phyloP scores from a whole-genome alignment of 768 basidiomycete genomes.

The Cystobasidium onofrii region DNA sequence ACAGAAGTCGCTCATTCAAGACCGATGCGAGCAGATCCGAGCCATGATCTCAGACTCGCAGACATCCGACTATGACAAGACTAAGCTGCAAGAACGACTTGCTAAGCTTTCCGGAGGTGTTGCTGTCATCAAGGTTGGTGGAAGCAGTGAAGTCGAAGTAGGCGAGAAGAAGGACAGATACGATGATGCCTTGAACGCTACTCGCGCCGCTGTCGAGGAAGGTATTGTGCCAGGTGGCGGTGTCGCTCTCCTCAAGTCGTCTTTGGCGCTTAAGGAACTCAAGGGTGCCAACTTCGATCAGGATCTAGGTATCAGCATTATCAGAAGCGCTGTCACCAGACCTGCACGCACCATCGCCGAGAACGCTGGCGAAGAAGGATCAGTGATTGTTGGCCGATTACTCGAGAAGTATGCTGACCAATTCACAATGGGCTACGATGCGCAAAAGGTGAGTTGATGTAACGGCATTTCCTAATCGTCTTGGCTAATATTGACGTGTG shows the following conservation, averaged over 20 bases:
- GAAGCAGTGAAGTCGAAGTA: slow-evolving; percentile 86
- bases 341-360: slow-evolving; percentile 80
- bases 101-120: slow-evolving; percentile 95
- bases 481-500: background rate
- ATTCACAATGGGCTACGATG: slow-evolving; percentile 87
- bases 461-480: background rate
- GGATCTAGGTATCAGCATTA: slow-evolving; percentile 86
- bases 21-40: slow-evolving; percentile 93
- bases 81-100: slow-evolving; percentile 90
- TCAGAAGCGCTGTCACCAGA: slow-evolving; percentile 68
- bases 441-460: slow-evolving; percentile 51
- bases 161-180: slow-evolving; percentile 99
- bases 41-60: slow-evolving; percentile 67
- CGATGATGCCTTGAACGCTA: slow-evolving; percentile 75
- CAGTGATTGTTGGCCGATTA: slow-evolving; percentile 83
- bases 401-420: slow-evolving; percentile 58
- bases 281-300: slow-evolving; percentile 90
- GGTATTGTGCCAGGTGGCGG: slow-evolving; percentile 97
- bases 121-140: slow-evolving; percentile 96
- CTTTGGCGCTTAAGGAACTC: slow-evolving; percentile 64
- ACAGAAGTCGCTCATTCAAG: slow-evolving; percentile 76
- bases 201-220: slow-evolving; percentile 94
- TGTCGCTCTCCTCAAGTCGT: slow-evolving; percentile 71
- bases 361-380: slow-evolving; percentile 90
- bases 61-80: slow-evolving; percentile 86